Conservation (phyloP, 31 red algal genomes). For the Asparagopsis taxiformis region DNA sequence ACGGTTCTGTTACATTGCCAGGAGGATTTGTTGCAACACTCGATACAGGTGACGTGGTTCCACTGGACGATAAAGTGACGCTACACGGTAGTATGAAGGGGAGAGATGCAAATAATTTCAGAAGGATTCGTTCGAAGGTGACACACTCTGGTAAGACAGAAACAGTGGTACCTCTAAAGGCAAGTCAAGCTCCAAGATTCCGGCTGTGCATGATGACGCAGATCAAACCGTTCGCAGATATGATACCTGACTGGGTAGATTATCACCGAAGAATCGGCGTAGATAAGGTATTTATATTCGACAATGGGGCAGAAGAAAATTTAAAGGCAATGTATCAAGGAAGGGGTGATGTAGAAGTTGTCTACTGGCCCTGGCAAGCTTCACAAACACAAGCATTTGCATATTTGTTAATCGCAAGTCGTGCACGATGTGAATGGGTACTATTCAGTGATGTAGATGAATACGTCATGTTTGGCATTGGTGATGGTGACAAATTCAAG, state of each 20-base stretch:
- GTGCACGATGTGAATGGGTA: constrained; percentile 49
- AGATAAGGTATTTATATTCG: constrained; percentile 40
- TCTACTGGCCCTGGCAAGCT: constrained; percentile 52
- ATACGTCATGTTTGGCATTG: constrained; percentile 51
- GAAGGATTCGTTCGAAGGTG: constrained; percentile 5
- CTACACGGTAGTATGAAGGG: background rate
- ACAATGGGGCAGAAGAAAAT: constrained; percentile 36
- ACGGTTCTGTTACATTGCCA: constrained; percentile 16
- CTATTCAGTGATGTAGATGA: constrained; percentile 56
- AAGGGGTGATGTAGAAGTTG: constrained; percentile 42
- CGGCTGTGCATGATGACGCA: constrained; percentile 41
- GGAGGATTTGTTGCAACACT: constrained; percentile 9
- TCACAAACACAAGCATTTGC: constrained; percentile 31
- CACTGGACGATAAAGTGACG: background rate
- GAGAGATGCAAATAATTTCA: constrained; percentile 2
- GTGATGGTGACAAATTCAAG: background rate
- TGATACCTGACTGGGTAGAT: constrained; percentile 23
- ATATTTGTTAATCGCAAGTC: constrained; percentile 22
- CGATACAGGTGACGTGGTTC: constrained; percentile 19
- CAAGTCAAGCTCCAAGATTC: constrained; percentile 10
- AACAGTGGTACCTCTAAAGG: too few species aligned
- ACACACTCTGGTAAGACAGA: too few species aligned
- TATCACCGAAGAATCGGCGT: constrained; percentile 45
- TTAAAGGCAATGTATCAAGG: background rate
- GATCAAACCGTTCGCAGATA: constrained; percentile 16